These are phyloP conservation scores for Articulospora tetracladia DNA, from an alignment of 495 filamentous ascomycete genomes.

Conservation along the genomic window DNA sequence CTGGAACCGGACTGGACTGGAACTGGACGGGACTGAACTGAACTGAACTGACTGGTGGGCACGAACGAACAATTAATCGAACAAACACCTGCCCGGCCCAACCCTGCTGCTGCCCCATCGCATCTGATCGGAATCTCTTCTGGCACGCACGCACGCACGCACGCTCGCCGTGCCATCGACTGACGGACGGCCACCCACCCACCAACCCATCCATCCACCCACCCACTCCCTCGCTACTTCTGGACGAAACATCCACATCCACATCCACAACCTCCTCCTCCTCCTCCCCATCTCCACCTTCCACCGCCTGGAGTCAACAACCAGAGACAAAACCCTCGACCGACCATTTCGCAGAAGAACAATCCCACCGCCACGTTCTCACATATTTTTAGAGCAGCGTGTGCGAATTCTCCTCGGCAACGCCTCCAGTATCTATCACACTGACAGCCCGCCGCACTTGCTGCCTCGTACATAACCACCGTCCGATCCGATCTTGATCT, in stretches of 20 bases:
- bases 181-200: too few species aligned
- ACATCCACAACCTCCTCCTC: neutral
- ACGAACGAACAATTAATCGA: too few species aligned
- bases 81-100: neutral
- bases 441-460: neutral
- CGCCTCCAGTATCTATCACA: too few species aligned
- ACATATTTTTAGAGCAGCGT: too few species aligned
- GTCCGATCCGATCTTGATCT: neutral
- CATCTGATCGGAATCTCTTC: neutral
- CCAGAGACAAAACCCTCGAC: neutral
- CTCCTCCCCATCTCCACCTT: neutral
- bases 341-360: too few species aligned
- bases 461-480: neutral
- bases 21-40: too few species aligned
- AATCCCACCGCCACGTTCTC: too few species aligned
- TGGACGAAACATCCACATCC: neutral
- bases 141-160: neutral
- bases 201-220: neutral
- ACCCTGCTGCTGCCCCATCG: neutral
- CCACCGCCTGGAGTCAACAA: neutral
- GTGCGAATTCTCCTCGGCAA: too few species aligned
- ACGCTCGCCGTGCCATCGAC: neutral
- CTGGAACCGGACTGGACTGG: too few species aligned
- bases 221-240: too few species aligned
- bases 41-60: too few species aligned